Conservation (phyloP, 805 yeast species). For the Sungouiozyma ichnusensis region DNA sequence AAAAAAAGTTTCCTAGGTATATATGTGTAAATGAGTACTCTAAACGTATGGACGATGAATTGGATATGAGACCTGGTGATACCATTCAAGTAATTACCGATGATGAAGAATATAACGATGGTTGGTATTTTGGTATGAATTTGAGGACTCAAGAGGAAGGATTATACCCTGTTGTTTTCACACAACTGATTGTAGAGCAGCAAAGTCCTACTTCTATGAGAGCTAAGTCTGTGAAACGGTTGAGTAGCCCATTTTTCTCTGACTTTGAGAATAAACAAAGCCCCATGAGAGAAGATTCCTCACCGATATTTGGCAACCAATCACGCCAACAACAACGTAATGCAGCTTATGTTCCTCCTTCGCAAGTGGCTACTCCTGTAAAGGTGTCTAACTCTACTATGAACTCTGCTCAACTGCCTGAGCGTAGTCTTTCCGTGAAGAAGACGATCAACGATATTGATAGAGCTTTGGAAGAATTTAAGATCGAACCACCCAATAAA, state of each 20-base stretch:
- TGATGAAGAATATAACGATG: conserved; percentile 88
- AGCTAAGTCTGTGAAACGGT: conserved; percentile 47
- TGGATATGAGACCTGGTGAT: conserved; percentile 72
- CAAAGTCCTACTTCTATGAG: conserved; percentile 37
- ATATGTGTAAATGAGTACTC: conserved; percentile 77
- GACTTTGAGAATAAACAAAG: background rate
- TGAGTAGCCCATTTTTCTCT: conserved; percentile 24
- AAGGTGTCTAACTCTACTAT: background rate
- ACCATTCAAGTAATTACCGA: conserved; percentile 81
- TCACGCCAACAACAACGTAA: background rate
- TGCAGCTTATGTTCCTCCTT: background rate
- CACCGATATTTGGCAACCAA: background rate
- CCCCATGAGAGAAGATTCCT: background rate
- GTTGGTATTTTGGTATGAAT: conserved; percentile 92
- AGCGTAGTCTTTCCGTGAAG: conserved; percentile 34
- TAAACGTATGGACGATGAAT: conserved; percentile 84
- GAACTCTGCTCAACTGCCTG: too few species aligned
- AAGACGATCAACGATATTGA: conserved; percentile 63
- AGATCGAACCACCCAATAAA: conserved; percentile 21
- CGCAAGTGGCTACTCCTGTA: background rate
- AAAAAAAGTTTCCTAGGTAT: conserved; percentile 23
- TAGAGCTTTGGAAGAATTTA: conserved; percentile 56
- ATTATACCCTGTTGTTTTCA: conserved; percentile 81
- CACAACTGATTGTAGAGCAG: conserved; percentile 39
- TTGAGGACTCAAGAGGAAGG: conserved; percentile 67